Evolutionary conservation across 805 yeast genomes (phyloP), one percentile per base, ranked within the genome.

Genomic region (Clavispora phyllophila): DNA sequence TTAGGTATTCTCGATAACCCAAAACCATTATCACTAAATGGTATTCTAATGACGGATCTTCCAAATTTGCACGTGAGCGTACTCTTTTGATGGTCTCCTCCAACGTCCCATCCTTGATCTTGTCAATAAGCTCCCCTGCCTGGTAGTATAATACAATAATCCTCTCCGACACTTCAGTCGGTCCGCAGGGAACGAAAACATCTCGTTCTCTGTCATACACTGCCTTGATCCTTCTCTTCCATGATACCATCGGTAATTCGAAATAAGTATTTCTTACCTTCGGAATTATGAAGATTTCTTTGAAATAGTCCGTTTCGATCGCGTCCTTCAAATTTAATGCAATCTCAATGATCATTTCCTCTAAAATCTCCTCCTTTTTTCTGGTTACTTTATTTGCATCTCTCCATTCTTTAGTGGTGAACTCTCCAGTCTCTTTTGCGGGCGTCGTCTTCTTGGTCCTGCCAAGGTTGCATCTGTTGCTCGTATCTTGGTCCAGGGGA

Each of bases 131-230:
- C 1, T 70, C 72, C 8, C 62, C 59, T 0, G 82, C 78, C 4
- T 68, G 65, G 47, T 71, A 79, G 36, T 72, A 66, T 1, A 82
- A 45, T 1, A 76, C 66, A 3, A 66, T 45, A 1, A 65, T 63
- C 9, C 60, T 61, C 52, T 83, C 89, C 5, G 66, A 63, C 1
- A 67, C 45, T 2, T 69, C 53, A 24, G 56, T 62, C 1, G 68
- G 59, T 0, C 59, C 63, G 37, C 75, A 65, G 0, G 90, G 90
- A 9, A 76, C 68, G 49, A 80, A 84, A 0, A 73, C 52, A 45
- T 80, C 85, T 22, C 66, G 64, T 1, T 55, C 55, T 9, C 62
- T 48, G 51, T 78, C 75, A 57, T 81, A 84, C 0, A 54, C 55
- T 0, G 84, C 74, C 17, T 60, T 65, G 5, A 73, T 67, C 14